Evolutionary conservation across 441 rosid genomes (phyloP).

Genomic region (Macaranga tanarius): DNA sequence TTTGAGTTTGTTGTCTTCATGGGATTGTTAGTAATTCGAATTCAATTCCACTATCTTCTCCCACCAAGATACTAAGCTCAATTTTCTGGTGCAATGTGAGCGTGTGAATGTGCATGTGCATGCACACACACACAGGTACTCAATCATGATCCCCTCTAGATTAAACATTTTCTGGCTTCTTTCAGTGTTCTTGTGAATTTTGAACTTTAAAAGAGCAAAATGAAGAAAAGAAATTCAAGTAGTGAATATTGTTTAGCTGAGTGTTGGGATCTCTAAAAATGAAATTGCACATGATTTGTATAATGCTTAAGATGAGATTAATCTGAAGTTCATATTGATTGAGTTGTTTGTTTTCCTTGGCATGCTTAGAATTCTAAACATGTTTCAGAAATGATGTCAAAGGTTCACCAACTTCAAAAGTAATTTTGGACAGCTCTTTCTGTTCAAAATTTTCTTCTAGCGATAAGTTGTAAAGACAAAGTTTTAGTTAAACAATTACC

Average conservation of each 20-base stretch:
- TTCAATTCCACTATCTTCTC: background rate
- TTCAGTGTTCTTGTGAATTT: background rate
- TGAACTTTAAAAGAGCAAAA: background rate
- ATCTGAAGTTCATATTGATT: background rate
- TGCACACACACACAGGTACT: background rate
- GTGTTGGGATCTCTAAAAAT: background rate
- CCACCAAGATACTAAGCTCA: background rate
- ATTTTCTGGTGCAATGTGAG: background rate
- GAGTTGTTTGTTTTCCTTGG: background rate
- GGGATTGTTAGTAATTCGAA: background rate
- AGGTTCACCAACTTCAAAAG: constrained; percentile 11
- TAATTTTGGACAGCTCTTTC: background rate
- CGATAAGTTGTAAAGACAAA: background rate
- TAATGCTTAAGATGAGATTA: constrained; percentile 9
- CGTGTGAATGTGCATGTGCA: no score
- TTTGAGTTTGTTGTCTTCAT: constrained; percentile 1
- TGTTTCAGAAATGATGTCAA: background rate
- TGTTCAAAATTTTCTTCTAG: background rate
- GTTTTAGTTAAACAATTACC: background rate
- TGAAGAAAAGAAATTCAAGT: background rate
- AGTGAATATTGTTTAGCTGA: background rate
- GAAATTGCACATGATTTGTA: background rate
- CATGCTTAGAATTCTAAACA: background rate
- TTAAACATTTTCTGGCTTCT: background rate
- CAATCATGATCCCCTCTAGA: background rate